Conservation (phyloP, 2,329 filamentous ascomycete species). For the Didymellaceae sp. region DNA sequence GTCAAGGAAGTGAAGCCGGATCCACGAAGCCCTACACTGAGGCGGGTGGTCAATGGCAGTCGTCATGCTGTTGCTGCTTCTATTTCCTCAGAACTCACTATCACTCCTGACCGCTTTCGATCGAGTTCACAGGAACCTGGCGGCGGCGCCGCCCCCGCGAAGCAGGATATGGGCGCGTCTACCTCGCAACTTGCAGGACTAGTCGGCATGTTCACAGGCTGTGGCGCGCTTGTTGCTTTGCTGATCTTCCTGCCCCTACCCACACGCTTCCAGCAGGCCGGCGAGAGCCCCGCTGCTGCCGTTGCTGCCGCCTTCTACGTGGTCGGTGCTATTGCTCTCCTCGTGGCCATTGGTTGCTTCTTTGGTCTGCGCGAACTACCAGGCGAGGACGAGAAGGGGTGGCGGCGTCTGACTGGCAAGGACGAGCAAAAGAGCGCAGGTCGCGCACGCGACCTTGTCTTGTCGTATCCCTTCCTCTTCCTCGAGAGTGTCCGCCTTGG, state of each 20-base stretch:
- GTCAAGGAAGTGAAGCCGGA: conserved; percentile 33
- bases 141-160: conserved; percentile 14
- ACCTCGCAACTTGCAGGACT: conserved; percentile 78
- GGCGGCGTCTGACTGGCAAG: conserved; percentile 53
- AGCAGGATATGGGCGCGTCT: conserved; percentile 46
- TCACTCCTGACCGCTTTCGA: conserved; percentile 66
- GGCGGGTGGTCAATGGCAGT: conserved; percentile 44
- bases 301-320: conserved; percentile 88
- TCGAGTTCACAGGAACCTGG: conserved; percentile 37
- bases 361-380: conserved; percentile 72
- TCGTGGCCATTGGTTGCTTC: conserved; percentile 77
- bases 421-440: conserved; percentile 31
- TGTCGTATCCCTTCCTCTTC: conserved; percentile 58
- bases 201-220: conserved; percentile 91
- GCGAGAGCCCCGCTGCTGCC: conserved; percentile 74
- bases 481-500: conserved; percentile 63
- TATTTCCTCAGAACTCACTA: conserved; percentile 75
- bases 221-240: conserved; percentile 86
- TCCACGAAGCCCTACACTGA: conserved; percentile 33
- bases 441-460: conserved; percentile 62
- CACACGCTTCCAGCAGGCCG: conserved; percentile 74
- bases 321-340: conserved; percentile 74
- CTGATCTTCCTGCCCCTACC: conserved; percentile 85
- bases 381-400: conserved; percentile 81
- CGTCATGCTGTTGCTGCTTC: conserved; percentile 69